Conservation (phyloP, 441 rosid genomes). For the Viola pubescens region DNA sequence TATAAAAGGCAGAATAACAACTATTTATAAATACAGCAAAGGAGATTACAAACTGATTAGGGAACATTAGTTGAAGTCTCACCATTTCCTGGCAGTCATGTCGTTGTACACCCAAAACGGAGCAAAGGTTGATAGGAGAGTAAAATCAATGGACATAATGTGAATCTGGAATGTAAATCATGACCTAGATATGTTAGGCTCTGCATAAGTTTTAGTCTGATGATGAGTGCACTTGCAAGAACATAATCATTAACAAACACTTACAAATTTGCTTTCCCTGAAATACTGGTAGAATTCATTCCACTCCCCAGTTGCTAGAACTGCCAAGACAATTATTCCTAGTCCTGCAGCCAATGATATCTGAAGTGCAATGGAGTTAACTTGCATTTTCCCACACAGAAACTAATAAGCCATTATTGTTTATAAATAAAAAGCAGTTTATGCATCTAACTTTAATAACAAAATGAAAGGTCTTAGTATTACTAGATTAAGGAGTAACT, state of each 20-base stretch:
- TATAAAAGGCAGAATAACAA: conserved; percentile 18
- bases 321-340: conserved; percentile 47
- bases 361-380: conserved; percentile 39
- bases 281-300: conserved; percentile 67
- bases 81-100: conserved; percentile 77
- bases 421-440: too few relatives aligned
- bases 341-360: conserved; percentile 54
- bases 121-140: conserved; percentile 63
- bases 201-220: neutral
- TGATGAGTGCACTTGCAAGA: neutral
- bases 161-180: conserved; percentile 50
- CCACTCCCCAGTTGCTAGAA: conserved; percentile 49
- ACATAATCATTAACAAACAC: conserved; percentile 15
- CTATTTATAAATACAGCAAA: neutral
- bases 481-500: neutral
- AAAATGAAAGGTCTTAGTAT: neutral
- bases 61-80: conserved; percentile 10
- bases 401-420: too few relatives aligned
- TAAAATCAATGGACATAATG: conserved; percentile 54
- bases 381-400: conserved; percentile 1
- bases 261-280: conserved; percentile 77
- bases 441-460: too few relatives aligned
- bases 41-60: neutral
- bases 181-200: neutral
- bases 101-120: conserved; percentile 96